Evolutionary conservation across 106 monocot genomes (phyloP).

Genomic region (Dioscorea dumetorum): DNA sequence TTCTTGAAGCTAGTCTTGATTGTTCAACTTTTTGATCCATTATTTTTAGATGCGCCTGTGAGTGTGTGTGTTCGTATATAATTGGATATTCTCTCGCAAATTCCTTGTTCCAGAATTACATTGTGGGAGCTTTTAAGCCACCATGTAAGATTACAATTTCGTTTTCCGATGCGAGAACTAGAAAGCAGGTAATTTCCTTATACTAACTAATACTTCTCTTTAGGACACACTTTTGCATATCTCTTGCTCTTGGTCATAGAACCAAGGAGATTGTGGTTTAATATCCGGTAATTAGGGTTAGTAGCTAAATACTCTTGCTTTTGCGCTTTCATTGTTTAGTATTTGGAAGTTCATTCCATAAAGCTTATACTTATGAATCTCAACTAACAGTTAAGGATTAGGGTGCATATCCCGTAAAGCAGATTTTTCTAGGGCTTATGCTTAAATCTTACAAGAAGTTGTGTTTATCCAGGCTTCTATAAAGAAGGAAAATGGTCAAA

Average conservation of each 20-base stretch:
- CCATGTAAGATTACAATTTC: conserved; percentile 49
- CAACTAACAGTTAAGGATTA: not conserved
- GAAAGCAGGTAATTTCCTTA: conserved; percentile 43
- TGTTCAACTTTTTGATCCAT: no score
- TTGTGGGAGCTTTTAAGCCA: conserved; percentile 63
- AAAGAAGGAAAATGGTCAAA: conserved; percentile 91
- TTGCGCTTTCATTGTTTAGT: not conserved
- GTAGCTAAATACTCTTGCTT: not conserved
- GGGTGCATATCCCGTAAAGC: no score
- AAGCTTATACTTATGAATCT: not conserved
- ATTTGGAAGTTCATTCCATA: not conserved
- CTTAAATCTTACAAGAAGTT: not conserved
- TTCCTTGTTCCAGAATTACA: conserved; percentile 36
- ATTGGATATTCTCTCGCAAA: not conserved
- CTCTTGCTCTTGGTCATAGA: not conserved
- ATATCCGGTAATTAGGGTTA: no score
- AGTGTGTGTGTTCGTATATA: not conserved
- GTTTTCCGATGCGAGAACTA: conserved; percentile 46
- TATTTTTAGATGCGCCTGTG: no score
- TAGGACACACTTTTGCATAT: not conserved
- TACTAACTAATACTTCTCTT: not conserved
- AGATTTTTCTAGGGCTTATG: not conserved
- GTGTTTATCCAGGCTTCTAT: conserved; percentile 49
- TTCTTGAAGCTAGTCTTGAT: no score
- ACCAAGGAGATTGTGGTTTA: no score